Conservation (phyloP, 2,329 filamentous ascomycete species). For the Trichothecium roseum region DNA sequence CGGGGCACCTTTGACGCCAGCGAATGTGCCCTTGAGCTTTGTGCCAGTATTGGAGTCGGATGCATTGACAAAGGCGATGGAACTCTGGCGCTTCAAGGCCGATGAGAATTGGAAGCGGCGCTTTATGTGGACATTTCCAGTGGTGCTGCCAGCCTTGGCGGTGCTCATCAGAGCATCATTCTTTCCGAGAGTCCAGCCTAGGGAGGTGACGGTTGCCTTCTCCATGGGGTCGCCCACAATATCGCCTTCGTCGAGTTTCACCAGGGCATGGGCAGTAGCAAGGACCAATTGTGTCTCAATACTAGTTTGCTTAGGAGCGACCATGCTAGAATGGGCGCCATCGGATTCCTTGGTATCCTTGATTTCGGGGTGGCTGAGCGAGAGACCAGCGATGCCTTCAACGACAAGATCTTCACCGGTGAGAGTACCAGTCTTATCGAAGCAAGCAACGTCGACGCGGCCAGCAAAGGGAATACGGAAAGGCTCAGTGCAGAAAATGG, state of each 20-base stretch:
- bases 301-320: constrained; percentile 56
- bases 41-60: constrained; percentile 62
- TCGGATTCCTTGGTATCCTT: constrained; percentile 59
- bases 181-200: constrained; percentile 86
- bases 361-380: constrained; percentile 57
- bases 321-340: constrained; percentile 74
- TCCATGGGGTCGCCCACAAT: constrained; percentile 99
- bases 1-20: constrained; percentile 90
- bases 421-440: constrained; percentile 95
- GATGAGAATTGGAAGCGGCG: constrained; percentile 98
- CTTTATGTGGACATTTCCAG: constrained; percentile 82
- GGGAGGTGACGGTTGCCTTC: constrained; percentile 80
- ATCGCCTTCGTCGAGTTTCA: constrained; percentile 93
- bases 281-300: constrained; percentile 86
- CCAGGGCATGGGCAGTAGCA: constrained; percentile 87
- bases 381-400: constrained; percentile 87
- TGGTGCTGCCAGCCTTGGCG: constrained; percentile 21
- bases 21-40: constrained; percentile 78
- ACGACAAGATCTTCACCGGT: constrained; percentile 96
- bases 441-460: constrained; percentile 91
- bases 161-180: constrained; percentile 72
- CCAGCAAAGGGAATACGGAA: constrained; percentile 97
- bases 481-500: constrained; percentile 97
- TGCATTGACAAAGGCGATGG: constrained; percentile 72
- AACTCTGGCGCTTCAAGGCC: constrained; percentile 89